Evolutionary conservation across 768 basidiomycete genomes (phyloP), one percentile per base, ranked within the genome.

Genomic region (Daedaleopsis sinensis): DNA sequence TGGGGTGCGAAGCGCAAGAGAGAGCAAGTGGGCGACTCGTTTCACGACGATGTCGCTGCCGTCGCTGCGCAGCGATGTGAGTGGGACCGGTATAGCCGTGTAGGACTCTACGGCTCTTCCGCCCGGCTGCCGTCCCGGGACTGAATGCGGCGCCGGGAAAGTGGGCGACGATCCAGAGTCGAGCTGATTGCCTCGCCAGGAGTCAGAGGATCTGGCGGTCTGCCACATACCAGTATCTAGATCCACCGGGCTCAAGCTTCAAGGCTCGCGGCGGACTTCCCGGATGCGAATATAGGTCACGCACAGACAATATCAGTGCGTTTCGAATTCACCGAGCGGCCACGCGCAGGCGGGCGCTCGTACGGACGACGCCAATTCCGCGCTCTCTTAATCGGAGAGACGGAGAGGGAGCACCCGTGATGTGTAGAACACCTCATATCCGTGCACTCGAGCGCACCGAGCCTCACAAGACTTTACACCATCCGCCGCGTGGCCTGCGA

Each of bases 71-170:
- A 21, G 18, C n/a, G 51, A 36, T 11, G 37, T 36, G 37, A 39
- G 37, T 24, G 52, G 47, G 47, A 47, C 47, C 47, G 47, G 47
- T 49, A 49, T 24, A 21, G 23, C 23, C 47, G 47, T 49, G 24
- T 21, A 23, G 47, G 47, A 23, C 13, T 49, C 23, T 24, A 49
- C 37, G 39, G 37, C 37, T 54, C 52, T 21, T 2, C 52, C 24
- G 37, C 15, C n/a, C 52, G 52, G 52, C 52, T 24, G 18, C n/a
- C 52, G 52, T 43, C 13, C 52, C 52, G 52, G 52, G 52, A 19
- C 24, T 54, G 37, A 54, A 54, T 54, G 38, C 36, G 36, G n/a
- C 37, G 19, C 52, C 50, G 24, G n/a, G 27, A 19, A 43, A 19
- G 18, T 23, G 19, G 37, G 37, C 52, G 52, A 54, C 36, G 52